Evolutionary conservation across 441 rosid species (phyloP).

Genomic region (Gossypium gossypioides): DNA sequence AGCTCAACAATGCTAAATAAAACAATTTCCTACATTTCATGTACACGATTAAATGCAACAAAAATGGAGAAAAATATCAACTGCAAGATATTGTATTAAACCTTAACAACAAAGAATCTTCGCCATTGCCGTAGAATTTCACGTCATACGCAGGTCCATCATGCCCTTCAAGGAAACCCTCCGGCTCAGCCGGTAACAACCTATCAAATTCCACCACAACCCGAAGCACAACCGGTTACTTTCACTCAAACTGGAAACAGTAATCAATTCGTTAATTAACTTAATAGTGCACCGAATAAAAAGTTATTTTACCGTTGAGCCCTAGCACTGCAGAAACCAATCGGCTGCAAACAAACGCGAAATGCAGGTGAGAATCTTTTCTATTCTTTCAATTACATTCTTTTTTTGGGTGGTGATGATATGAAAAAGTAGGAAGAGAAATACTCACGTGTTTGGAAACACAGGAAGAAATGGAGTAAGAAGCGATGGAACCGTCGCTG

Average conservation of each 20-base stretch:
- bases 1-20: neutral
- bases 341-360: slow-evolving; percentile 24
- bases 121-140: slow-evolving; percentile 62
- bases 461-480: slow-evolving; percentile 61
- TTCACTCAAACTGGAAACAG: neutral
- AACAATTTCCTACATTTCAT: neutral
- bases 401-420: neutral
- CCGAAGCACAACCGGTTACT: neutral
- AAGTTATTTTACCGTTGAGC: slow-evolving; percentile 33
- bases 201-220: slow-evolving; percentile 17
- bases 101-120: slow-evolving; percentile 70
- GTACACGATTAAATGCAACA: neutral
- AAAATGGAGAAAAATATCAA: neutral
- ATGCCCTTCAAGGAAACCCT: slow-evolving; percentile 54
- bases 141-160: slow-evolving; percentile 87
- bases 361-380: neutral
- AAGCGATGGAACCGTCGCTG: slow-evolving; percentile 71
- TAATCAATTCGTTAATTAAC: neutral
- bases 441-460: slow-evolving; percentile 39
- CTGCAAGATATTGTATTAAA: slow-evolving; percentile 8
- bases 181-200: slow-evolving; percentile 43
- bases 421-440: neutral
- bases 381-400: neutral
- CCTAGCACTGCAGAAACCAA: slow-evolving; percentile 30
- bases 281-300: neutral